Percentiles rank a stretch among this genome's conserved stretches.
Evolutionary conservation across 2,329 filamentous ascomycete species (phyloP).

Genomic region (Penicillium sp.): DNA sequence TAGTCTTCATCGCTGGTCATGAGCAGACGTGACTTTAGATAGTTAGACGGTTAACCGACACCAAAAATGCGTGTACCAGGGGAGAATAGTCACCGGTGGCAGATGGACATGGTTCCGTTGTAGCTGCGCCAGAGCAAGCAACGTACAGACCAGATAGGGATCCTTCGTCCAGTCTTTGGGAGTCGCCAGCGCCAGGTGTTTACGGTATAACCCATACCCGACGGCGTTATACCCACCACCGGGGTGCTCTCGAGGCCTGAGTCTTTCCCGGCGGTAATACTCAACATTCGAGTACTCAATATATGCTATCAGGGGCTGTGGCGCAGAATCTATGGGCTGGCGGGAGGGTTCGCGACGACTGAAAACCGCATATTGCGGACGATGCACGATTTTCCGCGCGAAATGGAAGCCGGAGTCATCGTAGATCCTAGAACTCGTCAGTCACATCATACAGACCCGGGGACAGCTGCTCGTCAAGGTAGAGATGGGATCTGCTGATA

Average conservation of each 20-base stretch:
- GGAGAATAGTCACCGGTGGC: neutral
- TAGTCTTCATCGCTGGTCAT: neutral
- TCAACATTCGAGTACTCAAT: constrained; percentile 1
- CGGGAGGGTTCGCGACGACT: neutral
- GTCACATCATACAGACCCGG: neutral
- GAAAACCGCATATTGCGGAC: neutral
- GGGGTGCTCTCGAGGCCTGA: neutral
- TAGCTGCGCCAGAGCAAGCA: constrained; percentile 4
- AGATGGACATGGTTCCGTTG: neutral
- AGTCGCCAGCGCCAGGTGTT: neutral
- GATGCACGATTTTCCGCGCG: neutral
- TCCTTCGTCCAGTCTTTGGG: constrained; percentile 2
- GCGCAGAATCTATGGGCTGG: neutral
- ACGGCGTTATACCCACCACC: neutral
- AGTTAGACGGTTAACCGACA: neutral
- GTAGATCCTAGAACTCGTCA: neutral
- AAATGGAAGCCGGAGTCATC: neutral
- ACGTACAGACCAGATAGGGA: constrained; percentile 4
- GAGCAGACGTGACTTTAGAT: neutral
- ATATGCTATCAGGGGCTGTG: neutral
- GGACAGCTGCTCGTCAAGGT: neutral
- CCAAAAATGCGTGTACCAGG: too few species aligned
- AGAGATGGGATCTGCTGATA: neutral
- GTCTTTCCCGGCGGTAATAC: neutral
- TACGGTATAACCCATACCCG: neutral